A percentile compares a stretch with the other conserved stretches of the same genome.
phyloP scores from a whole-genome alignment of 306 rosid species.

The Cucumis hystrix region DNA sequence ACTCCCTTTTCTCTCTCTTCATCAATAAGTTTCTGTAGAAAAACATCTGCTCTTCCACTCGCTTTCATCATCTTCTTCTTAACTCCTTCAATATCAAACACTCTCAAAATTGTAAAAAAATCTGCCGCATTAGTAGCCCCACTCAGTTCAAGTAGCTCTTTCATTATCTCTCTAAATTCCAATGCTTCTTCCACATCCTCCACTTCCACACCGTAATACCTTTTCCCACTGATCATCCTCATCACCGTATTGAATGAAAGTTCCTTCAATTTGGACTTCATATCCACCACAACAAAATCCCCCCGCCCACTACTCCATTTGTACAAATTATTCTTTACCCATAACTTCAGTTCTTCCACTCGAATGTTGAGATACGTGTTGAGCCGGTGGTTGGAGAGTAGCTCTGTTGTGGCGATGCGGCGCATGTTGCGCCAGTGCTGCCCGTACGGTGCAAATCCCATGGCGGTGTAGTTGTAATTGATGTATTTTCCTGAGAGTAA shows the following conservation, averaged over 20 bases:
- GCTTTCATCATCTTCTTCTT: conserved; percentile 16
- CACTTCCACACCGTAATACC: conserved; percentile 29
- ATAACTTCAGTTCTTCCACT: conserved; percentile 23
- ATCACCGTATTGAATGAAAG: conserved; percentile 8
- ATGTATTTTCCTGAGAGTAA: conserved; percentile 19
- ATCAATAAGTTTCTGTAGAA: conserved; percentile 19
- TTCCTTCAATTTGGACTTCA: conserved; percentile 21
- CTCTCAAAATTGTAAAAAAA: conserved; percentile 24
- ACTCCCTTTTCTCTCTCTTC: background rate
- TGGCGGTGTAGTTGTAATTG: conserved; percentile 23
- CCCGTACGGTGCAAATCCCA: conserved; percentile 27
- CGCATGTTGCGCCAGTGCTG: conserved; percentile 79
- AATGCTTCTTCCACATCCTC: conserved; percentile 23
- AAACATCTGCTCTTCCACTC: conserved; percentile 10
- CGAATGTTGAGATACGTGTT: conserved; percentile 18
- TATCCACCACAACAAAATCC: conserved; percentile 18
- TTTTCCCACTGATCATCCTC: conserved; percentile 58
- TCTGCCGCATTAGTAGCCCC: conserved; percentile 20
- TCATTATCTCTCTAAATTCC: conserved; percentile 22
- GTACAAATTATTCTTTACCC: conserved; percentile 21
- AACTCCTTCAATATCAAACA: conserved; percentile 18
- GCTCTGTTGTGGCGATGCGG: conserved; percentile 38
- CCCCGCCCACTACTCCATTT: background rate
- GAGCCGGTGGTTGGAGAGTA: conserved; percentile 35
- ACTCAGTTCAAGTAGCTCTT: conserved; percentile 7